These are phyloP conservation scores for Neurospora sp. DNA, from an alignment of 495 filamentous ascomycete species.

Conservation along the genomic window DNA sequence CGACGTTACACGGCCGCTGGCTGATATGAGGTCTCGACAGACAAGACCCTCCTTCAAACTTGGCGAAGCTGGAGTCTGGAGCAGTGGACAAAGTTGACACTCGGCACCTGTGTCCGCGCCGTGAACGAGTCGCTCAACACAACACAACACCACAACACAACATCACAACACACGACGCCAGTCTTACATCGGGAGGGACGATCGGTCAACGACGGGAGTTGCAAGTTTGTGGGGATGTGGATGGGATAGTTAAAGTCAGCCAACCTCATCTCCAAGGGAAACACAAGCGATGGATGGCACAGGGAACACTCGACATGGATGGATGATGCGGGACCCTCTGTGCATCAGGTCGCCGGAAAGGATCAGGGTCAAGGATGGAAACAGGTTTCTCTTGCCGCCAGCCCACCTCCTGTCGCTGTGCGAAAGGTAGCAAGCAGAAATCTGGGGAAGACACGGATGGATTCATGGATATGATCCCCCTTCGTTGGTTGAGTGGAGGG, in stretches of 20 bases:
- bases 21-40: not conserved
- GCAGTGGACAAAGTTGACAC: not conserved
- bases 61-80: not conserved
- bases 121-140: not conserved
- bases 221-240: not conserved
- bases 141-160: not conserved
- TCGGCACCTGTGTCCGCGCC: not conserved
- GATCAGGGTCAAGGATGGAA: not conserved
- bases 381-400: not conserved
- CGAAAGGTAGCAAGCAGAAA: not conserved
- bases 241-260: not conserved
- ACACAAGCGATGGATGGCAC: not conserved
- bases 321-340: not conserved
- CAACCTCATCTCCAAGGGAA: not conserved
- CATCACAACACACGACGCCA: not conserved
- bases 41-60: not conserved
- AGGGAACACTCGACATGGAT: not conserved
- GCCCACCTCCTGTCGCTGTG: not conserved
- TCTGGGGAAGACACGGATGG: not conserved
- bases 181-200: not conserved
- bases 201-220: not conserved
- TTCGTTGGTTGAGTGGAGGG: not conserved
- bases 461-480: not conserved
- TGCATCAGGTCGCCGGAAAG: not conserved
- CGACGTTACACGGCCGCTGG: not conserved